Evolutionary conservation across 2,329 filamentous ascomycete species (phyloP), one percentile per base, ranked within the genome.

Genomic region (Sphaceloma murrayae): DNA sequence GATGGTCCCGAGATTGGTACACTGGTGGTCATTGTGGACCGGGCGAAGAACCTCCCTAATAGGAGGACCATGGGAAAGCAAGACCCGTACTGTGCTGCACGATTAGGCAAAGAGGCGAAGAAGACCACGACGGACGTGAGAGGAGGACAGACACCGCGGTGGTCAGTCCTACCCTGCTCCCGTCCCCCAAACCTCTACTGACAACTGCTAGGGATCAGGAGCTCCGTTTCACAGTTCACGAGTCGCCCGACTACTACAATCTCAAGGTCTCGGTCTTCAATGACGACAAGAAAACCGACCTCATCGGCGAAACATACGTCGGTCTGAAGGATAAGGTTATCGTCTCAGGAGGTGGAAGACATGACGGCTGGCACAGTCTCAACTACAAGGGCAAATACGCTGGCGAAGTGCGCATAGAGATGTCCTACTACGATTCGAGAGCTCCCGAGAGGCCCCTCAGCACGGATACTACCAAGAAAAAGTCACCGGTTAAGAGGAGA

Each of bases 41-140:
- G 88, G 54, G 91, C 88, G 43, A 96, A 94, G 75, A 98, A 98
- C 62, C 68, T 98, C 54, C 91, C 91, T 40, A 98, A 98, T 66
- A 72, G 87, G 54, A 94, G 94, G 70, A 91, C 87, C 4, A 95
- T 98, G 71, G 91, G 91, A 46, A 98, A 98, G 67, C 91, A 98
- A 67, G 88, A 96, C 61, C 89, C 91, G 0, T 98, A 96, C 64
- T 95, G 88, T 65, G 91, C 91, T 27, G 88, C 87, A 22, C 75
- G 91, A 44, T 68, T 98, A 34, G 91, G 89, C 24, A 98, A 98
- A 64, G 88, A 96, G 65, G 91, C 91, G 36, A 94, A 93, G 69
- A 95, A 95, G 73, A 98, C 91, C 2, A 82, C 82, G 30, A 95
- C 89, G 3, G 91, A 98, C 64, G 80, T 89, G 55, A 76, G 91